Evolutionary conservation across 192 early-diverging fungal species (phyloP).

Genomic region (Rhizophagus sp.): DNA sequence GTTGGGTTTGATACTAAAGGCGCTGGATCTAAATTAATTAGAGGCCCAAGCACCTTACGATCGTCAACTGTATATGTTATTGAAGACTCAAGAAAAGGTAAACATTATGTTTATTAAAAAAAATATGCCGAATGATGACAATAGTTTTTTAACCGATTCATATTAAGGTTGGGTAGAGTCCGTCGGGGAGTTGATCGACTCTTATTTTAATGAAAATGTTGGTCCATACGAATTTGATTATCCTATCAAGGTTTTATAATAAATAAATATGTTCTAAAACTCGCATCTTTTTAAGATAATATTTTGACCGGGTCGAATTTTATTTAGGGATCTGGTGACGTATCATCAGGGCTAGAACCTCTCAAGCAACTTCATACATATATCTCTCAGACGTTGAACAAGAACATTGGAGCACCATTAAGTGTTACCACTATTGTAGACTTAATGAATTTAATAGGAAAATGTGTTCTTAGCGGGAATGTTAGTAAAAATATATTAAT

Average conservation of each 20-base stretch:
- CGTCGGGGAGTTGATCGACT: slow-evolving; percentile 42
- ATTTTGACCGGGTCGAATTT: background rate
- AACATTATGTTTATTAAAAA: background rate
- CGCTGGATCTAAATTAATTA: slow-evolving; percentile 16
- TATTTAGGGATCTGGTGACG: slow-evolving; percentile 44
- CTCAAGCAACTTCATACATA: slow-evolving; percentile 38
- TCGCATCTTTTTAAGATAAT: too few relatives aligned
- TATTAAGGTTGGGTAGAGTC: slow-evolving; percentile 45
- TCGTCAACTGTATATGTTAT: slow-evolving; percentile 24
- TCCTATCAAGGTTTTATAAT: slow-evolving; percentile 35
- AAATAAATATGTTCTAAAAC: background rate
- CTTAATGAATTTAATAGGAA: slow-evolving; percentile 53
- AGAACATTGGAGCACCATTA: slow-evolving; percentile 32
- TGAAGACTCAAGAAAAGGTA: slow-evolving; percentile 49
- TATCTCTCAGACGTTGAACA: slow-evolving; percentile 35
- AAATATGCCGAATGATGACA: too few relatives aligned
- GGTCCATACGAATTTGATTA: slow-evolving; percentile 38
- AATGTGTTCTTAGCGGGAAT: slow-evolving; percentile 53
- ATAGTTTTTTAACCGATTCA: background rate
- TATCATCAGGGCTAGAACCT: slow-evolving; percentile 45
- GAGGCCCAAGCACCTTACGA: background rate
- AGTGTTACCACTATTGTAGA: slow-evolving; percentile 46
- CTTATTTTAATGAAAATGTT: slow-evolving; percentile 35
- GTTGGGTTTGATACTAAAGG: slow-evolving; percentile 54
- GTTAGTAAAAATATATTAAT: slow-evolving; percentile 23